Conservation (phyloP, 2,329 filamentous ascomycete species). For the Fusarium sp. region DNA sequence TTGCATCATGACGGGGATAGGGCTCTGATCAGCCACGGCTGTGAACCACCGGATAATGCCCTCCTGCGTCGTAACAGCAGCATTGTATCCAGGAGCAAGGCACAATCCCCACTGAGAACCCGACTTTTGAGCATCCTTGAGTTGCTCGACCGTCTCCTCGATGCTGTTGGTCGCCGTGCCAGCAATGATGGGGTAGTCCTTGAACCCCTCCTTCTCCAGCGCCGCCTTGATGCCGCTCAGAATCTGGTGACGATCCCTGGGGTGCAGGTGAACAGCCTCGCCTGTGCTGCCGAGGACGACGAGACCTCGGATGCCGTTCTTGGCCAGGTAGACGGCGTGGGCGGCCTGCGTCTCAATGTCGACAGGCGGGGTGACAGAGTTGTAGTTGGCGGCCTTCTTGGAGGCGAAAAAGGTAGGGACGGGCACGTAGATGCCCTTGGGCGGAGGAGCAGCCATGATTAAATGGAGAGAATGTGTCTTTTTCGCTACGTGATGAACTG, state of each 20-base stretch:
- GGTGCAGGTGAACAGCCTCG: conserved; percentile 70
- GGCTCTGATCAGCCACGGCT: conserved; percentile 66
- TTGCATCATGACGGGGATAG: conserved; percentile 68
- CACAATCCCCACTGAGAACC: conserved; percentile 70
- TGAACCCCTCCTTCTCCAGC: conserved; percentile 65
- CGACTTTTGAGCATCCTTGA: conserved; percentile 64
- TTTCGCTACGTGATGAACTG: neutral
- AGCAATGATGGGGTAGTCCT: conserved; percentile 68
- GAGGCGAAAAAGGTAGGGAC: conserved; percentile 72
- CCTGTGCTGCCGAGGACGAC: conserved; percentile 73
- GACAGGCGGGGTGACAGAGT: conserved; percentile 59
- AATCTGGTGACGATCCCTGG: conserved; percentile 65
- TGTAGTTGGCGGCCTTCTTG: conserved; percentile 54
- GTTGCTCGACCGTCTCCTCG: conserved; percentile 68
- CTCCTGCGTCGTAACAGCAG: conserved; percentile 62
- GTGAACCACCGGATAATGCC: conserved; percentile 68
- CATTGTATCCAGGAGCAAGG: conserved; percentile 71
- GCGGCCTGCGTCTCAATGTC: conserved; percentile 68
- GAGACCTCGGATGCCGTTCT: conserved; percentile 68
- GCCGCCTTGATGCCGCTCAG: conserved; percentile 66
- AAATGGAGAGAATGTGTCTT: neutral
- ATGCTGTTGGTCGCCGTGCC: conserved; percentile 71
- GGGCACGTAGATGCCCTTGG: conserved; percentile 68
- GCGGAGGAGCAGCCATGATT: conserved; percentile 52
- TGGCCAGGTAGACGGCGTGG: conserved; percentile 69